Percentiles rank a stretch among this genome's conserved stretches.
These are phyloP conservation scores for Malus asiatica DNA, from an alignment of 306 rosid species.

Conservation along the genomic window DNA sequence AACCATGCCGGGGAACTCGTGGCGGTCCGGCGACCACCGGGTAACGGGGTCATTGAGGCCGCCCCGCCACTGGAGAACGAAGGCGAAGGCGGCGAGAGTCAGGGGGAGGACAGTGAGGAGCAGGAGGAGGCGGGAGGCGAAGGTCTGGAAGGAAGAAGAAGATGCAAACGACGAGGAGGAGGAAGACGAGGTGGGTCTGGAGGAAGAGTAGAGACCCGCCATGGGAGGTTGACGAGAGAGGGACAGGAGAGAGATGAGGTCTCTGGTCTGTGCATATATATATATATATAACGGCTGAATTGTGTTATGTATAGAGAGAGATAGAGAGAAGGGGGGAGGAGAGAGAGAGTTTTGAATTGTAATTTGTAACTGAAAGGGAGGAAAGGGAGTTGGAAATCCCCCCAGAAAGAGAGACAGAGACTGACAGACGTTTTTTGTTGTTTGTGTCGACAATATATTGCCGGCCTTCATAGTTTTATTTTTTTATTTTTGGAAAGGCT, in stretches of 20 bases:
- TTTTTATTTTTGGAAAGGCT: background rate
- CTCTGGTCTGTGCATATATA: slow-evolving; percentile 20
- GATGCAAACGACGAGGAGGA: slow-evolving; percentile 12
- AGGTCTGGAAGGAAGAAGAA: slow-evolving; percentile 22
- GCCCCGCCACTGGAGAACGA: slow-evolving; percentile 91
- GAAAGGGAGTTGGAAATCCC: background rate
- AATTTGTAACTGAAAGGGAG: background rate
- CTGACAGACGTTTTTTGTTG: background rate
- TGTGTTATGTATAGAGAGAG: background rate
- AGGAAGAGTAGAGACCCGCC: slow-evolving; percentile 56
- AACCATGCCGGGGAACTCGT: slow-evolving; percentile 65
- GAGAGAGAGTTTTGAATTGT: slow-evolving; percentile 22
- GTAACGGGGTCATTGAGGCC: slow-evolving; percentile 67
- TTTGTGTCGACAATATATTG: too few relatives aligned
- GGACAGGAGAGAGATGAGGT: slow-evolving; percentile 1
- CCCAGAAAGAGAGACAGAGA: background rate
- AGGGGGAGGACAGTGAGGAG: slow-evolving; percentile 62
- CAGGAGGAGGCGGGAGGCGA: slow-evolving; percentile 49
- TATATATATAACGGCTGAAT: background rate
- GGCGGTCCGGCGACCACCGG: slow-evolving; percentile 69
- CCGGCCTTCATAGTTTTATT: background rate
- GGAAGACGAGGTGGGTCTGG: slow-evolving; percentile 28
- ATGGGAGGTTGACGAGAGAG: slow-evolving; percentile 24
- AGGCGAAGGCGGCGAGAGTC: slow-evolving; percentile 70
- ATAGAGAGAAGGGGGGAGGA: background rate